Evolutionary conservation across 163 green algal species (phyloP), one percentile per base, ranked within the genome.

Genomic region (Chlorella variabilis): DNA sequence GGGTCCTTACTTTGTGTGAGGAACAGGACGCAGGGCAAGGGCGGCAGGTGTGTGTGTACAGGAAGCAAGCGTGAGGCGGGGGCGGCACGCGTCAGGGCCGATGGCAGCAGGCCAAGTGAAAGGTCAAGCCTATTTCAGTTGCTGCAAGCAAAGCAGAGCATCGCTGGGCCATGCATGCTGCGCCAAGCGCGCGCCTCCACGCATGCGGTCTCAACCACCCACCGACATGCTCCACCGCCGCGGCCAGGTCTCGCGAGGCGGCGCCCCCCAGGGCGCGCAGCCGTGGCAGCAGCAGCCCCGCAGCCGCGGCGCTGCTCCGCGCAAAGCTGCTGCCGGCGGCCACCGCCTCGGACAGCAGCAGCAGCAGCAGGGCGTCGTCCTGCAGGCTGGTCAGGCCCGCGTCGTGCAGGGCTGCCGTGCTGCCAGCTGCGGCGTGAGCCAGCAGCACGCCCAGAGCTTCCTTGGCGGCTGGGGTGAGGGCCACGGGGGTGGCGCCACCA

Each of bases 241-340:
- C 63, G 0, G 78, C 69, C 33, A 84, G 59, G 71, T 76, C 69
- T 0, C 51, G 78, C 27, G 67, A 67, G 27, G 78, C 58, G 2
- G 67, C 31, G 2, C 25, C 62, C 25, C 31, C 48, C 49, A 84
- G 36, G 25, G 1, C 49, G 13, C 18, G 21, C 45, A 79, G 58
- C 15, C 65, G 59, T 15, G 78, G 78, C 71, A 84, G 71, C 78
- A 79, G 59, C 59, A 84, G 25, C 3, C 45, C 41, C 31, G n/a
- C 34, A 1, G 67, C 67, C 3, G 69, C 78, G 17, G 48, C 71
- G 1, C n/a, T 34, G 71, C 78, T 73, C 33, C 67, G 70, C 1
- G 59, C 70, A 62, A 68, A 84, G 71, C 78, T 84, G 42, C 38
- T 71, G 31, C 33, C 21, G 3, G 69, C 20, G 33, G 17, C 8